Evolutionary conservation across 257 asterid genomes (phyloP).

Genomic region (Ophiorrhiza pumila): DNA sequence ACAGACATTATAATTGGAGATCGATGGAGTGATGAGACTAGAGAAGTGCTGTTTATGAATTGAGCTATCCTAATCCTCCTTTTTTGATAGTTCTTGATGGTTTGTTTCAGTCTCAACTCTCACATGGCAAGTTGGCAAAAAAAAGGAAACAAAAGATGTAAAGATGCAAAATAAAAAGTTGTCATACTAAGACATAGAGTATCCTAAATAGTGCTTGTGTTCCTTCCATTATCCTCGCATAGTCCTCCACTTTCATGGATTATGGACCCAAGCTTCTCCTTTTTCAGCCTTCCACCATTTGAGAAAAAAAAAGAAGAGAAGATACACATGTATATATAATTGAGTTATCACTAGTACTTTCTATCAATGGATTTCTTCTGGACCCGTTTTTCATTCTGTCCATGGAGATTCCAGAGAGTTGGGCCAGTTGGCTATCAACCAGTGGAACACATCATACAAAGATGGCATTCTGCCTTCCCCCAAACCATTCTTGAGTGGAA

Average conservation of each 20-base stretch:
- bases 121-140: slow-evolving; percentile 31
- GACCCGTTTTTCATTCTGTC: neutral
- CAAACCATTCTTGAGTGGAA: neutral
- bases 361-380: neutral
- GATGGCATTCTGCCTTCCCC: neutral
- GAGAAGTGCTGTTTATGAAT: slow-evolving; percentile 14
- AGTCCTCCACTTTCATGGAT: slow-evolving; percentile 6
- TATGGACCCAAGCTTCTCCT: neutral
- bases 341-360: neutral
- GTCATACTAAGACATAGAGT: neutral
- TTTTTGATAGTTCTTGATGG: neutral
- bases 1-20: slow-evolving; percentile 11
- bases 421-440: slow-evolving; percentile 1
- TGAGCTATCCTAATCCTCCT: neutral
- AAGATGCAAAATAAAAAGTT: neutral
- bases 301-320: slow-evolving; percentile 2
- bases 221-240: slow-evolving; percentile 4
- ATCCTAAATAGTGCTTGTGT: neutral
- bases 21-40: neutral
- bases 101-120: slow-evolving; percentile 12
- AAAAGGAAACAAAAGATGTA: slow-evolving; percentile 11
- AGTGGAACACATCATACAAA: neutral
- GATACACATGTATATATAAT: neutral
- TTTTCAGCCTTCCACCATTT: neutral
- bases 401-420: neutral